A percentile compares a stretch with the other conserved stretches of the same genome.
Evolutionary conservation across 495 filamentous ascomycete species (phyloP).

Genomic region (Neurospora sp.): DNA sequence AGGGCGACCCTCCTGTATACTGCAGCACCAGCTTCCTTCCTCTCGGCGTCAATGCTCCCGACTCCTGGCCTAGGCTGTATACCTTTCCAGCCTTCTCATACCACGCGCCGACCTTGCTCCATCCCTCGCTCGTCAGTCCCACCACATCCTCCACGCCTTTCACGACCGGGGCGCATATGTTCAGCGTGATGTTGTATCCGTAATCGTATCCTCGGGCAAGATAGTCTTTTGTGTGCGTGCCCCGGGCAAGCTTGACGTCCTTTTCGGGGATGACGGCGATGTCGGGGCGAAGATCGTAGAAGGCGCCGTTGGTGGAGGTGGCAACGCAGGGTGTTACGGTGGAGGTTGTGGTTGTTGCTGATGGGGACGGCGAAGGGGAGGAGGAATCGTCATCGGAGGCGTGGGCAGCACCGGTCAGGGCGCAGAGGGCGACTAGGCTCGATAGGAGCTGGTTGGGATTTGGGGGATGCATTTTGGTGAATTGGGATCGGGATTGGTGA

Average conservation of each 20-base stretch:
- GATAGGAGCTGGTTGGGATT: background rate
- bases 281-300: constrained; percentile 82
- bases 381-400: constrained; percentile 10
- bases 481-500: background rate
- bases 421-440: constrained; percentile 11
- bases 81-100: constrained; percentile 63
- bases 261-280: constrained; percentile 44
- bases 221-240: constrained; percentile 55
- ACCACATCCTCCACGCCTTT: constrained; percentile 62
- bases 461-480: constrained; percentile 14
- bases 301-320: constrained; percentile 63
- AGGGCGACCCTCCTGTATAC: constrained; percentile 84
- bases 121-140: constrained; percentile 51
- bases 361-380: constrained; percentile 3
- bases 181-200: constrained; percentile 83
- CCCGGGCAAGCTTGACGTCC: constrained; percentile 19
- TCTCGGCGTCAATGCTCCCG: constrained; percentile 58
- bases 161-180: constrained; percentile 83
- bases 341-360: constrained; percentile 14
- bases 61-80: constrained; percentile 74
- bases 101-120: constrained; percentile 84
- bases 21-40: constrained; percentile 88
- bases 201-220: constrained; percentile 76
- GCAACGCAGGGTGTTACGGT: constrained; percentile 63
- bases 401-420: constrained; percentile 5